phyloP scores from a whole-genome alignment of 2,329 filamentous ascomycete species.

The Volutella citrinella region DNA sequence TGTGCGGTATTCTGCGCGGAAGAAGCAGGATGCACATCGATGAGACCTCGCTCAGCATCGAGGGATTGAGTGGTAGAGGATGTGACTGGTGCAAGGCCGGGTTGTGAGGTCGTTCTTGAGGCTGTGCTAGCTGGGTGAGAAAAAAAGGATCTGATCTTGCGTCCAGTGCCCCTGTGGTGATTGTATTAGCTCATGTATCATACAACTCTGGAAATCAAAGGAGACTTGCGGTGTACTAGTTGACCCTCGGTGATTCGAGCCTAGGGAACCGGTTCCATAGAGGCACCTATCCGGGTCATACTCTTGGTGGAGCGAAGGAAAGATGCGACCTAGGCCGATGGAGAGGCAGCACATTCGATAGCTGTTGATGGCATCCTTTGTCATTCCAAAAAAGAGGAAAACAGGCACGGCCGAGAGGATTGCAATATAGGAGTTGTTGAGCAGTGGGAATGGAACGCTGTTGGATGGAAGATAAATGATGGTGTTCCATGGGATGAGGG shows the following conservation, averaged over 20 bases:
- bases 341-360: constrained; percentile 41
- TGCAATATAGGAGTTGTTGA: constrained; percentile 48
- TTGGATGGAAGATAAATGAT: constrained; percentile 45
- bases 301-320: constrained; percentile 38
- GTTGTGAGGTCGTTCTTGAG: constrained; percentile 9
- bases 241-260: constrained; percentile 20
- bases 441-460: constrained; percentile 33
- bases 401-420: constrained; percentile 46
- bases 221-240: constrained; percentile 19
- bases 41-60: background rate
- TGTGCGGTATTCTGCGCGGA: constrained; percentile 1
- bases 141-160: constrained; percentile 18
- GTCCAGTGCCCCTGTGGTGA: too few species aligned
- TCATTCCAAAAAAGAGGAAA: constrained; percentile 54
- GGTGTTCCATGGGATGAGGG: constrained; percentile 41
- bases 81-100: too few species aligned
- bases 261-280: constrained; percentile 16
- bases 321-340: constrained; percentile 42
- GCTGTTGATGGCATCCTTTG: constrained; percentile 49
- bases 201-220: too few species aligned
- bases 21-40: constrained; percentile 6
- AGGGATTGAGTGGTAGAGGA: constrained; percentile 5
- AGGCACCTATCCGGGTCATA: constrained; percentile 34
- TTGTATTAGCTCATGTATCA: too few species aligned
- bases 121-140: constrained; percentile 18